Evolutionary conservation across 805 yeast genomes (phyloP), one percentile per base, ranked within the genome.

Genomic region (Allodekkera sacchari): DNA sequence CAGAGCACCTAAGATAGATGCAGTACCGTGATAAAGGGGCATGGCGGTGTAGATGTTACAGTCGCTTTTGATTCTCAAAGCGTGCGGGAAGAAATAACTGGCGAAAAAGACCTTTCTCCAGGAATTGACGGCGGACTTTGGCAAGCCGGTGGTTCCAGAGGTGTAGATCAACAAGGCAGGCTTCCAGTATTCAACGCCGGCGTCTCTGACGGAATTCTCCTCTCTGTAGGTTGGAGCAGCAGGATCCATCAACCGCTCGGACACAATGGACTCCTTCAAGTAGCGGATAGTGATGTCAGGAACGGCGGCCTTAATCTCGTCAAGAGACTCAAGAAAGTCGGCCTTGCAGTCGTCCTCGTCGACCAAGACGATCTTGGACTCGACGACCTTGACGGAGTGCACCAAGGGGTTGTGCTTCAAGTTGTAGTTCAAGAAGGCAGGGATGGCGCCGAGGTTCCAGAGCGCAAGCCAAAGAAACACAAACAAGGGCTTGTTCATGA

Each of bases 1-100:
- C 48, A 88, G 66, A 5, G 80, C 74, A 9, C 96, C 96, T 33
- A 88, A 59, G 56, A 85, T 68, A 0, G 95, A 82, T 4, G 96
- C 96, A 0, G 96, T 88, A 1, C 95, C 84, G 55, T 88, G 97
- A 52, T 89, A 88, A 38, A 89, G 62, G 2, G 97, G 97, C 97
- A 88, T 88, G 1, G 95, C 83, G 0, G 95, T 83, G 59, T 81
- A 82, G 7, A 84, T 77, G 9, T 67, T 71, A 11, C 82, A 73
- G 4, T 61, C 51, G 5, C 54, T 39, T n/a, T 61, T 54, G 43
- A 84, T 64, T 37, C 74, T 68, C 61, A 81, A 69, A 25, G 83
- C 77, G 41, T 68, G 68, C 1, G 84, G 83, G 49, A 84, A 87
- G 17, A 83, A 50, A 2, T 66, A 56, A 1, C 84, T 61, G 1